These are phyloP conservation scores for Boletus sp. DNA, from an alignment of 1,284 basidiomycete species.

Conservation along the genomic window DNA sequence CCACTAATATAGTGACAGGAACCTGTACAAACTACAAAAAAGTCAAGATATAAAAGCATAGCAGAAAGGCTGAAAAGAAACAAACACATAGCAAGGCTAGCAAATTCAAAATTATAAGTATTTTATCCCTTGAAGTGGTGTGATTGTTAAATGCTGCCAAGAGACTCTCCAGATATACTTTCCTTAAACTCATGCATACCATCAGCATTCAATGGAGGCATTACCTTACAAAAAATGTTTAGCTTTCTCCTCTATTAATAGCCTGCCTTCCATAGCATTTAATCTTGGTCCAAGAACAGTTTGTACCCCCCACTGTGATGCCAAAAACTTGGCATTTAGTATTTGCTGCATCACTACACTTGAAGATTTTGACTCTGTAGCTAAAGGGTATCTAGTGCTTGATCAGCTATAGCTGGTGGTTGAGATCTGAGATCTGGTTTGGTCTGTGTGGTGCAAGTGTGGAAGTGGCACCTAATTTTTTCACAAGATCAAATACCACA, in stretches of 20 bases:
- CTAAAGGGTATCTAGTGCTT: neutral
- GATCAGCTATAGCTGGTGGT: neutral
- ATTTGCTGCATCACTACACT: constrained; percentile 5
- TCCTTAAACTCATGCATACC: neutral
- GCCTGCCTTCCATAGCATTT: neutral
- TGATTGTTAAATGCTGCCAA: neutral
- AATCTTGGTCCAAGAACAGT: neutral
- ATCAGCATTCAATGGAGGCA: neutral
- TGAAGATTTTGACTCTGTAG: neutral
- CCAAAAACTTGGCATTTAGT: constrained; percentile 3
- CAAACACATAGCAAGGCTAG: neutral
- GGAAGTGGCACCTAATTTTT: too few relatives aligned
- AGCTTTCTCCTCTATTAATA: neutral
- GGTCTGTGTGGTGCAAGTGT: too few relatives aligned
- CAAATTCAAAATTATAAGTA: constrained; percentile 9
- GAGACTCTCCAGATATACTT: neutral
- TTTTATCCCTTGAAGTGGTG: neutral
- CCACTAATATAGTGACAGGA: neutral
- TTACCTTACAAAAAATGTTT: neutral
- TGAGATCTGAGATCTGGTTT: too few relatives aligned
- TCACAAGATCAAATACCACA: too few relatives aligned
- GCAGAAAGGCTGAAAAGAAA: neutral
- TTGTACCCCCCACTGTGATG: neutral
- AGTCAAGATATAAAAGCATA: neutral
- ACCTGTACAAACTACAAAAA: neutral